Base-by-base conservation (phyloP, 805 yeast species). In the Cyberlindnera mississippiensis region DNA sequence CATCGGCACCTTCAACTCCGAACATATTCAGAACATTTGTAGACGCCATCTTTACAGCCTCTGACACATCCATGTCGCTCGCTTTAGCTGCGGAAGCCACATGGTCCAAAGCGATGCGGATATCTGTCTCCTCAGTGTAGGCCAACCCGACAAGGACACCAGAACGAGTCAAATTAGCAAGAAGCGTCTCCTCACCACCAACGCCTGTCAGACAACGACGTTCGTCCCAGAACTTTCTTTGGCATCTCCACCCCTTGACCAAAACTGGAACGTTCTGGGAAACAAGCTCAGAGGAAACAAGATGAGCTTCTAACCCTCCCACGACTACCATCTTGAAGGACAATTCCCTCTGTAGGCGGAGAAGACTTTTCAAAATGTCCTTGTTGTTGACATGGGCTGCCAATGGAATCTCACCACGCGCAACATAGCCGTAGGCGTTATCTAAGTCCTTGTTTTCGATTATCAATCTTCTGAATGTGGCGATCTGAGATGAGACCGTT, bases 191-290 rank as follows among this genome's bases (percentile, higher is more conserved):
- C 12, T 41, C 40, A 13, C 44, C 44, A 32, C 44, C 44, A 31
- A 41, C 18, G 15, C 44, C 44, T 4, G 44, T 41, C 33, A 41
- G 19, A 19, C 44, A 41, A 16, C 44, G 40, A 13, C 40, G 36
- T 15, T 41, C 44, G 31, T 41, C 44, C 44, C 44, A 41, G 30
- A 16, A 41, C 33, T 41, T 41, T n/a, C 44, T 31, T 17, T 41
- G 44, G 18, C 44, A 41, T 28, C 32, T 32, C 44, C 44, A 41
- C 2, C 35, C 36, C 26, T 35, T 41, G 15, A 41, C 36, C 8
- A 41, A 19, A 13, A 41, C 44, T n/a, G 36, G 40, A 13, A 41
- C 37, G 12, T 41, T 24, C 26, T 31, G 37, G 10, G 16, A 24
- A 6, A 24, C 29, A 9, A 41, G 37, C 14, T 27, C 15, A 9